phyloP scores from a whole-genome alignment of 75 land plant species.

The Cunninghamia lanceolata region DNA sequence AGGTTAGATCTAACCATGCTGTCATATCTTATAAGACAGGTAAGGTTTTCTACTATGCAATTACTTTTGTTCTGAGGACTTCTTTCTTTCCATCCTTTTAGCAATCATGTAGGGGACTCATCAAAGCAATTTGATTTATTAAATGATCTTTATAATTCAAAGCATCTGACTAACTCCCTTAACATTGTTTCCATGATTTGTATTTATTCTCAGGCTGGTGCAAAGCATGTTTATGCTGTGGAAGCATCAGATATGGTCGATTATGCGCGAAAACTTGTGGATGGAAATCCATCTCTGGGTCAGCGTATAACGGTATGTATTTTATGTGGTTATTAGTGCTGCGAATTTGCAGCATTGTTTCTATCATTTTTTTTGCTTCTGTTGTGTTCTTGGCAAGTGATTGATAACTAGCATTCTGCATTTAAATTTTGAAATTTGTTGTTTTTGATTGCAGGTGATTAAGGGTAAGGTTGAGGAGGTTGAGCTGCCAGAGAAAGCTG shows the following conservation, averaged over 20 bases:
- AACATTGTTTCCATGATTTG: background rate
- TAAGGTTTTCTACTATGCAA: background rate
- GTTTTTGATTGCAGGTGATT: slow-evolving; percentile 49
- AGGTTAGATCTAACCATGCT: background rate
- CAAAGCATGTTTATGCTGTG: slow-evolving; percentile 97
- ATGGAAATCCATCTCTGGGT: slow-evolving; percentile 73
- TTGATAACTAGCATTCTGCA: background rate
- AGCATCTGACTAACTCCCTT: background rate
- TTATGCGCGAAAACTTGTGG: slow-evolving; percentile 83
- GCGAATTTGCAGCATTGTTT: background rate
- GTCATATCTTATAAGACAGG: background rate
- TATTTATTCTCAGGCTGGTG: slow-evolving; percentile 76
- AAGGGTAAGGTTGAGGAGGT: slow-evolving; percentile 97
- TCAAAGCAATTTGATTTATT: background rate
- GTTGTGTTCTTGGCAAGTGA: background rate
- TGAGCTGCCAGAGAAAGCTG: slow-evolving; percentile 96
- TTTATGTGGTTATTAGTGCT: background rate
- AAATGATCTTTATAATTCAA: background rate
- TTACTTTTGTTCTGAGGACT: background rate
- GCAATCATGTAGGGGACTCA: background rate
- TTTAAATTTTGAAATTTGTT: background rate
- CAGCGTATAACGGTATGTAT: slow-evolving; percentile 70
- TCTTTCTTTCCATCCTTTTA: background rate
- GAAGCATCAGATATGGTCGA: slow-evolving; percentile 99
- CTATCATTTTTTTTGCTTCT: background rate